Evolutionary conservation across 1,284 basidiomycete genomes (phyloP).

Genomic region (Sanghuangporus weigelae): DNA sequence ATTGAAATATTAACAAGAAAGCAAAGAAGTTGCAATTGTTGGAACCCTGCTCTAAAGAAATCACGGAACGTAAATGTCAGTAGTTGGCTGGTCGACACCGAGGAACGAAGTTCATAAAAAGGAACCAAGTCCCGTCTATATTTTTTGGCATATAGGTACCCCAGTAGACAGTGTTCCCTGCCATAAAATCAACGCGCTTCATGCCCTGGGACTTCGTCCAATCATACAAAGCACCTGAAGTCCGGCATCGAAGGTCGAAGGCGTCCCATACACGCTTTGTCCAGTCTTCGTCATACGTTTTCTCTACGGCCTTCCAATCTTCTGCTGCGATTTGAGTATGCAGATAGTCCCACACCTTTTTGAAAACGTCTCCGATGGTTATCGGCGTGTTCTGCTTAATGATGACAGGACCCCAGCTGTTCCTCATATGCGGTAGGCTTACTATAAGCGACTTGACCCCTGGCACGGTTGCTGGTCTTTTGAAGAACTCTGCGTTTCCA

Average conservation of each 20-base stretch:
- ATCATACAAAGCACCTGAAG: slow-evolving; percentile 1
- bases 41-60: neutral
- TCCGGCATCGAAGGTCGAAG: neutral
- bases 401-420: slow-evolving; percentile 7
- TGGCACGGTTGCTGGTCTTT: slow-evolving; percentile 3
- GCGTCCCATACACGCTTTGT: slow-evolving; percentile 3
- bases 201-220: slow-evolving; percentile 6
- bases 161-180: slow-evolving; percentile 13
- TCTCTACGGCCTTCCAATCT: neutral
- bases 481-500: slow-evolving; percentile 9
- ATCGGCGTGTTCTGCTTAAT: slow-evolving; percentile 1
- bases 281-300: neutral
- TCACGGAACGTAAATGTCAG: neutral
- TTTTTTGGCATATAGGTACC: slow-evolving; percentile 7
- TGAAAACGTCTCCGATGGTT: slow-evolving; percentile 9
- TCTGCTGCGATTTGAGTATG: slow-evolving; percentile 9
- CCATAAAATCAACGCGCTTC: slow-evolving; percentile 15
- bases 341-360: slow-evolving; percentile 11
- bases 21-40: neutral
- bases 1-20: neutral
- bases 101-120: slow-evolving; percentile 10
- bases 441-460: neutral
- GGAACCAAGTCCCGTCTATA: slow-evolving; percentile 4
- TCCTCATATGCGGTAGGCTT: slow-evolving; percentile 5
- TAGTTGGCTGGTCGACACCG: neutral